Base-by-base conservation (phyloP, 2,329 filamentous ascomycete species). In the Verticillium nubilum region DNA sequence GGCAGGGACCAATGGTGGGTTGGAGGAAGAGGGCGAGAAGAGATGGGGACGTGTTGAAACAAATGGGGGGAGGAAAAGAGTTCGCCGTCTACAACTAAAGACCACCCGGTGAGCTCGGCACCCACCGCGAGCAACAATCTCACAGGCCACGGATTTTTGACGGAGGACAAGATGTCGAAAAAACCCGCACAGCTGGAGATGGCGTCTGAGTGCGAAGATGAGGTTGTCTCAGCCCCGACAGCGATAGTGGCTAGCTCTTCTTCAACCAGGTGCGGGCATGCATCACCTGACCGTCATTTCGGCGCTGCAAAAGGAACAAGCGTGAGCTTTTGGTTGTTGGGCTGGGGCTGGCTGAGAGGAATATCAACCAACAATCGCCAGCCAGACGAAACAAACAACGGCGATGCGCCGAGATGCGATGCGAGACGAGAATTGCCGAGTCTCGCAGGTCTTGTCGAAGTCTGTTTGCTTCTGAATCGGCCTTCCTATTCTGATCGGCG, bases 401-500 rank as follows among this genome's bases (percentile, higher is more conserved):
- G 19, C 42, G 42, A n/a, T 25, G n/a, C 19, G n/a, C n/a, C 23
- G 42, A n/a, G n/a, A 23, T 19, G 42, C n/a, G 19, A 47, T 47
- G 42, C 42, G 23, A 47, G 42, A 47, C 19, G n/a, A 47, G 42
- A 25, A 23, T 10, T 25, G 19, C 9, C 42, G 42, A 13, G 9
- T 47, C 12, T 25, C n/a, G 19, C 42, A 47, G 9, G 42, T 9
- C 19, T 47, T 47, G 42, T 23, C 42, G 42, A 23, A 4, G n/a
- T 10, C 42, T 47, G n/a, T 47, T 47, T 23, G 42, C 42, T 13
- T 25, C n/a, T 23, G 42, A 13, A 59, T 59, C 59, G 59, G 62
- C 62, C 62, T 63, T 63, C 62, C 62, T 63, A 54, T 61, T 61
- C 59, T 15, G 61, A 63, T 42, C 42, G 19, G 42, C 37, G 61